Base-by-base conservation (phyloP, 108 stramenopile genomes). In the Stephanodiscus minutulus region DNA sequence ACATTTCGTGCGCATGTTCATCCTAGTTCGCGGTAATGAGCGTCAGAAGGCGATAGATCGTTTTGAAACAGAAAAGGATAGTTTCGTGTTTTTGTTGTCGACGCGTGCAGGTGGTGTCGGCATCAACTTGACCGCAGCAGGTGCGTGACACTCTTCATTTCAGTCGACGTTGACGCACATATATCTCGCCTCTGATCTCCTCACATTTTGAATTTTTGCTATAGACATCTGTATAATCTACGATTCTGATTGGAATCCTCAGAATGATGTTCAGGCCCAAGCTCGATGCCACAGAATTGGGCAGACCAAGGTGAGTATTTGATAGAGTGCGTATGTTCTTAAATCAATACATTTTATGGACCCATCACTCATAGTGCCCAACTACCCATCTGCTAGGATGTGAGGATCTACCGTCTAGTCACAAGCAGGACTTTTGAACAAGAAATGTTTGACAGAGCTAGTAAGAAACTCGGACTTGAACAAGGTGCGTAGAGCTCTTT, bases 231-330 rank as follows among this genome's bases (percentile, higher is more conserved):
- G 29, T 35, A 47, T 35, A 31, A 48, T 66, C 24, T 64, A 31
- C 64, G 37, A 47, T 31, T 70, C 86, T 62, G 98, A 99, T 72
- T 99, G 98, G 98, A 99, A 99, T 71, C 98, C 98, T 21, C 99
- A 99, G 83, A 98, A 98, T 72, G 99, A 99, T 74, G 96, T 98
- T 13, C 99, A 99, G 79, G 99, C 98, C 17, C 96, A 96, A 82
- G 97, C 97, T 12, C 90, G 97, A 56, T 98, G 97, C 61, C 99
- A 99, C 83, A 91, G 99, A 59, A 98, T 99, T 61, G 99, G 98
- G n/a, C 97, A 98, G 80, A 96, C 94, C 7, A 95, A 96, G n/a
- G n/a, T n/a, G n/a, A n/a, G n/a, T n/a, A n/a, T n/a, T n/a, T 66
- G 93, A 18, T 3, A 3, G 48, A 3, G n/a, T n/a, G n/a, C 48